phyloP scores from a whole-genome alignment of 441 rosid genomes.

The California macrophylla region DNA sequence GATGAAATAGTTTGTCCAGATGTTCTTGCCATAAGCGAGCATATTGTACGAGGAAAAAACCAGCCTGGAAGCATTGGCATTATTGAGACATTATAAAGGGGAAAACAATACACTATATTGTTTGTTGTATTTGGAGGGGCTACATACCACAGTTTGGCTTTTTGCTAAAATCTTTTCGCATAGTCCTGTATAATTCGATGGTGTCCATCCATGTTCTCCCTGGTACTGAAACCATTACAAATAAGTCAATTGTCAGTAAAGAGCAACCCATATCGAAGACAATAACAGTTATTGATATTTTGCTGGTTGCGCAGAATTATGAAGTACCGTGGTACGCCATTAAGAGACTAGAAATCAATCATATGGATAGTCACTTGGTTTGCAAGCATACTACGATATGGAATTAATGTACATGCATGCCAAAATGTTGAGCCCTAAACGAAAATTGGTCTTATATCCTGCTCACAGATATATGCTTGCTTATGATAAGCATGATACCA shows the following conservation, averaged over 20 bases:
- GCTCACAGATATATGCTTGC: neutral
- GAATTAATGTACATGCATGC: too few relatives aligned
- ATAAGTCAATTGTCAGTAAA: neutral
- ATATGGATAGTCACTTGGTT: neutral
- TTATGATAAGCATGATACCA: neutral
- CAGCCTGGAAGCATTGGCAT: constrained; percentile 49
- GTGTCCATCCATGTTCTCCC: constrained; percentile 84
- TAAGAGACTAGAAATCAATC: neutral
- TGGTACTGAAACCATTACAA: constrained; percentile 57
- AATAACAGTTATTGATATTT: neutral
- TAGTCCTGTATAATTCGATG: constrained; percentile 73
- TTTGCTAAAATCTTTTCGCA: constrained; percentile 85
- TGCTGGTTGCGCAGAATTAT: neutral
- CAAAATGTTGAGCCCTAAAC: too few relatives aligned
- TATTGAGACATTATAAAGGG: neutral
- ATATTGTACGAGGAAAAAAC: constrained; percentile 79
- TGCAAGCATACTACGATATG: neutral
- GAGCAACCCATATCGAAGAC: neutral
- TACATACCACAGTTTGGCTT: constrained; percentile 93
- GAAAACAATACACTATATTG: neutral
- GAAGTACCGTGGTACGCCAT: neutral
- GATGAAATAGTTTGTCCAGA: constrained; percentile 52
- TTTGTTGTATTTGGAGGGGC: neutral
- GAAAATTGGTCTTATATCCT: neutral
- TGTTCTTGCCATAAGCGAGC: constrained; percentile 68